Evolutionary conservation across 2,329 filamentous ascomycete species (phyloP).

Genomic region (Hypoxylon sp.): DNA sequence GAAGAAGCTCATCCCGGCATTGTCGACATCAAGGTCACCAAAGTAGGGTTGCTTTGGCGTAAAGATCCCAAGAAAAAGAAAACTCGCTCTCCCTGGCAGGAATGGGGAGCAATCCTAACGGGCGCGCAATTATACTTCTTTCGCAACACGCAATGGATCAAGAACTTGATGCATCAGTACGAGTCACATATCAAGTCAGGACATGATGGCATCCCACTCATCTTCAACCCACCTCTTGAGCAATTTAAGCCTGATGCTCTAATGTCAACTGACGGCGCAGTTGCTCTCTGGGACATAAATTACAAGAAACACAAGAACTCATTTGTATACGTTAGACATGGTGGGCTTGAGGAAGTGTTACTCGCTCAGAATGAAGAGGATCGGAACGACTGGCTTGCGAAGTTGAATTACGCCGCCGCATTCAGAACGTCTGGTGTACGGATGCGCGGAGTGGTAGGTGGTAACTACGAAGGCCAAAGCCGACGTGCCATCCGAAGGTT

Average conservation of each 20-base stretch:
- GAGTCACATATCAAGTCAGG: constrained; percentile 85
- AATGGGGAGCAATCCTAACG: constrained; percentile 97
- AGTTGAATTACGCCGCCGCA: constrained; percentile 95
- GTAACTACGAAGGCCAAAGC: constrained; percentile 86
- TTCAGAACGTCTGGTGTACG: constrained; percentile 93
- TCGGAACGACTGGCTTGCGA: constrained; percentile 96
- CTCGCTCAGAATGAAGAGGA: constrained; percentile 91
- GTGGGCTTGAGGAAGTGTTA: constrained; percentile 89
- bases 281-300: constrained; percentile 85
- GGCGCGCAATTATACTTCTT: constrained; percentile 99
- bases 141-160: constrained; percentile 92
- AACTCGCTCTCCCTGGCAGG: constrained; percentile 95
- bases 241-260: constrained; percentile 95
- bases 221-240: constrained; percentile 90
- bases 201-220: constrained; percentile 80
- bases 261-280: constrained; percentile 93
- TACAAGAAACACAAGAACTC: constrained; percentile 98
- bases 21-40: constrained; percentile 97
- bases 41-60: constrained; percentile 94
- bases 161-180: constrained; percentile 89
- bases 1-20: constrained; percentile 90
- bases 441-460: constrained; percentile 88
- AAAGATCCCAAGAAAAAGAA: constrained; percentile 96
- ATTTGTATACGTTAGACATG: constrained; percentile 90
- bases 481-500: constrained; percentile 80